Conservation (phyloP, 148 eudicot species). For the Chenopodium formosanum region DNA sequence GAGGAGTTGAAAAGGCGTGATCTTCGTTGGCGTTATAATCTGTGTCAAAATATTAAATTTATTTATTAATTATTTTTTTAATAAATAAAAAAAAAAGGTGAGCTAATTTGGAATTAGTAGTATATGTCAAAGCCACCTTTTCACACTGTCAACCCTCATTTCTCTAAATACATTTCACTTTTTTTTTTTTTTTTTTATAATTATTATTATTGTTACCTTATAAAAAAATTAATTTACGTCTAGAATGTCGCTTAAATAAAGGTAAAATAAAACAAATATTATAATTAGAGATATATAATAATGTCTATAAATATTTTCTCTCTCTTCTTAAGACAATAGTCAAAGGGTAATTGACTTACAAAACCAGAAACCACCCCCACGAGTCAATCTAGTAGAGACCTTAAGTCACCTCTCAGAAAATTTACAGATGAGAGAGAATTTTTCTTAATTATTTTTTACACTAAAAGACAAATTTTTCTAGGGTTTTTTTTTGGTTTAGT, state of each 20-base stretch:
- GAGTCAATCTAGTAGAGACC: constrained; percentile 30
- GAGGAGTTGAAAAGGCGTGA: constrained; percentile 31
- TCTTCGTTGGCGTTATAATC: constrained; percentile 37
- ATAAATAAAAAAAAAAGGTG: constrained; percentile 9
- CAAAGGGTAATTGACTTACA: constrained; percentile 17
- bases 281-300: not conserved
- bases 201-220: too few relatives aligned
- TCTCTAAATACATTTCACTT: not conserved
- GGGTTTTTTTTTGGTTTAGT: constrained; percentile 25
- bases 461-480: constrained; percentile 37
- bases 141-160: constrained; percentile 35
- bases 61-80: not conserved
- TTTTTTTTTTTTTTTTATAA: too few relatives aligned
- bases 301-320: not conserved
- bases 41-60: constrained; percentile 1
- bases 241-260: constrained; percentile 22
- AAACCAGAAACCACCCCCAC: constrained; percentile 25
- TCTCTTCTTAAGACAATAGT: constrained; percentile 16
- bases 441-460: not conserved
- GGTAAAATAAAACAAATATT: not conserved
- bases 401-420: constrained; percentile 8
- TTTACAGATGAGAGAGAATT: constrained; percentile 27
- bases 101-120: constrained; percentile 29
- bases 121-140: constrained; percentile 34
- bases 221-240: not conserved